Percentiles rank a stretch among this genome's conserved stretches.
phyloP scores from a whole-genome alignment of 1,284 basidiomycete genomes.

The Cystobasidium sp. region DNA sequence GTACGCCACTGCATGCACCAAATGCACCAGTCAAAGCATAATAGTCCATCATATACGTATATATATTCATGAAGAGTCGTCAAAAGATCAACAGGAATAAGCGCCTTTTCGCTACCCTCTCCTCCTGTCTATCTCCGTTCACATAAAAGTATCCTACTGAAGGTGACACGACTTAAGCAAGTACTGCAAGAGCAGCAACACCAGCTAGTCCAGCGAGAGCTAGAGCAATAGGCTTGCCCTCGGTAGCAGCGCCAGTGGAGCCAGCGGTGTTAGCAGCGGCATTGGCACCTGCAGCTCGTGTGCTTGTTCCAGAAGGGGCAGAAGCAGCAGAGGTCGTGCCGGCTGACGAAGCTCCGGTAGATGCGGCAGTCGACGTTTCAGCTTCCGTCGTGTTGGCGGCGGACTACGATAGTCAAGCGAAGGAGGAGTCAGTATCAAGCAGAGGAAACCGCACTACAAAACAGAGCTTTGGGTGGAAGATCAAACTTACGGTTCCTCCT shows the following conservation, averaged over 20 bases:
- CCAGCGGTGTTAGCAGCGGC: slow-evolving; percentile 46
- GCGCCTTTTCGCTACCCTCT: too few species aligned
- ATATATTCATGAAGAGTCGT: too few species aligned
- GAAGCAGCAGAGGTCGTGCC: slow-evolving; percentile 5
- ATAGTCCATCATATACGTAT: too few species aligned
- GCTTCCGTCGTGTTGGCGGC: slow-evolving; percentile 44
- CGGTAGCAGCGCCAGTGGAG: slow-evolving; percentile 10
- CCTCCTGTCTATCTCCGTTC: not conserved
- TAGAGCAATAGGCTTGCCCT: not conserved
- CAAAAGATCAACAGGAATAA: too few species aligned
- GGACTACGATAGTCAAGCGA: not conserved
- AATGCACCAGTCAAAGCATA: too few species aligned
- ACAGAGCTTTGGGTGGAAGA: not conserved
- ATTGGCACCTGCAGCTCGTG: slow-evolving; percentile 43
- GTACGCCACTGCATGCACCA: too few species aligned
- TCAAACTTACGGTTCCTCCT: slow-evolving; percentile 3
- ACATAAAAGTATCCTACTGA: not conserved
- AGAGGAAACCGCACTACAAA: not conserved
- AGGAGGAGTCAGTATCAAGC: not conserved
- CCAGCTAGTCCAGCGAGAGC: slow-evolving; percentile 20
- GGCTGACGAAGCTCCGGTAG: slow-evolving; percentile 23
- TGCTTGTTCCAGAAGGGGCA: slow-evolving; percentile 4
- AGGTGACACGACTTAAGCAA: not conserved
- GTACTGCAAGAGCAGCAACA: slow-evolving; percentile 10
- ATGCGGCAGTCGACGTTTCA: slow-evolving; percentile 17